Conservation (phyloP, 2,329 filamentous ascomycete genomes). For the Epichloe brachyelytri region DNA sequence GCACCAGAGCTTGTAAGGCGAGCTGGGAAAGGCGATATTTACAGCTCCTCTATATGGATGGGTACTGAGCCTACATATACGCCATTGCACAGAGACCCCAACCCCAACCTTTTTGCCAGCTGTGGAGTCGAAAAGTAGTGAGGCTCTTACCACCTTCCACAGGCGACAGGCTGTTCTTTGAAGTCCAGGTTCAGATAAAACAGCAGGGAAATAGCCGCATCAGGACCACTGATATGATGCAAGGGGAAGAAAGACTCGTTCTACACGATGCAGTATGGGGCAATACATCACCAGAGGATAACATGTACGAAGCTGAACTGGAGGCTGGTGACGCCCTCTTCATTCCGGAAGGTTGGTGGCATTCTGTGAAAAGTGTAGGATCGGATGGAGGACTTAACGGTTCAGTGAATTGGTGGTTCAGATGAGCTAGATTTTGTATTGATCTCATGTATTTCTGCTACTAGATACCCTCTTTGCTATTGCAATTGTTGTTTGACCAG, state of each 20-base stretch:
- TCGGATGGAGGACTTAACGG: constrained; percentile 24
- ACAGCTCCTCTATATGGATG: constrained; percentile 77
- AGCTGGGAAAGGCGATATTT: constrained; percentile 70
- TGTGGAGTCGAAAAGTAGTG: constrained; percentile 59
- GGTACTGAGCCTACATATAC: constrained; percentile 80
- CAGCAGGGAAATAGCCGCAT: constrained; percentile 35
- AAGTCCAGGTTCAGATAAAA: constrained; percentile 30
- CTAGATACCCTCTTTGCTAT: background rate
- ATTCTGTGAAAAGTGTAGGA: constrained; percentile 29
- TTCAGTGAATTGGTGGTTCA: constrained; percentile 35
- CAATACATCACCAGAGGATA: constrained; percentile 15
- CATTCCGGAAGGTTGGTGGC: constrained; percentile 32
- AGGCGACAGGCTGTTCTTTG: constrained; percentile 52
- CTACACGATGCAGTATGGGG: constrained; percentile 64
- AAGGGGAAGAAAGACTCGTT: constrained; percentile 53
- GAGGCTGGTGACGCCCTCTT: constrained; percentile 34
- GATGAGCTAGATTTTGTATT: constrained; percentile 12
- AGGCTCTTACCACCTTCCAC: constrained; percentile 53
- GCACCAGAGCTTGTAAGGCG: constrained; percentile 49
- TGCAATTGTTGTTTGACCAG: background rate
- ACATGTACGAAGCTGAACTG: constrained; percentile 41
- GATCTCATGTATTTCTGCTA: background rate
- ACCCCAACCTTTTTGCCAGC: constrained; percentile 80
- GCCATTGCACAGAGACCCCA: constrained; percentile 83
- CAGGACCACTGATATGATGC: constrained; percentile 84